Base-by-base conservation (phyloP, 352 stramenopile genomes). In the Phytophthora boehmeriae region DNA sequence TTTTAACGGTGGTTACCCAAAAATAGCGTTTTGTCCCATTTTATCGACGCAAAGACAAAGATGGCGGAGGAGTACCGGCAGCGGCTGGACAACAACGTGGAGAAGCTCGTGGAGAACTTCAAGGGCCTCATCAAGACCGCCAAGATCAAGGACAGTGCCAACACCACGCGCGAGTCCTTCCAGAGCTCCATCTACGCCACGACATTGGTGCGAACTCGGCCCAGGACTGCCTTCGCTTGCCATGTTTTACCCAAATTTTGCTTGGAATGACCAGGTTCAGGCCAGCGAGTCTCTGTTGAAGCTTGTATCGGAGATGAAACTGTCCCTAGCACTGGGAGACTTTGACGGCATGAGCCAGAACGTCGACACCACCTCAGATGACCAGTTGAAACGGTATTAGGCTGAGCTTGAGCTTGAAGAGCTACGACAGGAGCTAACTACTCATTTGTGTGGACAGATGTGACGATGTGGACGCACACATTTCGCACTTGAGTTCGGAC, bases 91-190 rank as follows among this genome's bases (percentile, higher is more conserved):
- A 94, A 92, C 68, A 94, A 92, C 59, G 85, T 92, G 49, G 85
- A 94, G 78, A 92, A 92, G 80, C 73, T 94, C 52, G 81, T 94
- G 55, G 85, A 94, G 74, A 94, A 94, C 59, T 94, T 92, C 67
- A 88, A 86, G 61, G 83, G 83, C n/a, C 70, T 94, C 32, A 70
- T 94, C 23, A 92, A 90, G 74, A 89, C 80, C 16, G 72, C 83
- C 39, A 90, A 89, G 63, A 88, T 94, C 56, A 90, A 89, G 62
- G 85, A 94, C 76, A 76, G 81, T 47, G 83, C 79, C 39, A 91
- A 92, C 66, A 92, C 80, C n/a, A 79, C 85, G 30, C 79, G 85
- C 39, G 82, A 94, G 67, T 76, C 78, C 38, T 90, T 88, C 47
- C 83, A 94, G 73, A 92, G 75, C 61, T 87, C 79, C 38, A 89